Evolutionary conservation across 1,139 yeast species (phyloP).

Genomic region (Debaryomyces robertsiae): DNA sequence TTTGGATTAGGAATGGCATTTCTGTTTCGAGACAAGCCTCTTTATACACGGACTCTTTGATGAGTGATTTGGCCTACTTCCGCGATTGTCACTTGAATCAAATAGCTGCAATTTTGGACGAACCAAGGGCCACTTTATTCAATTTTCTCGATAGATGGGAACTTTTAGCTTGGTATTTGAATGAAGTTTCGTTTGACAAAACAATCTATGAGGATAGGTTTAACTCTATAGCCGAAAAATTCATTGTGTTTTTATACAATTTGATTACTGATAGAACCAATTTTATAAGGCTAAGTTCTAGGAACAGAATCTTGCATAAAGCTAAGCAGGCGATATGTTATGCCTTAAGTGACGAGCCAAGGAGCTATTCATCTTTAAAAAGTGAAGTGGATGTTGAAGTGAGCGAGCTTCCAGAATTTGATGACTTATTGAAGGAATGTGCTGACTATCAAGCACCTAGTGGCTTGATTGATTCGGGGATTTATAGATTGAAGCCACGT

Average conservation of each 20-base stretch:
- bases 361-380: conserved; percentile 53
- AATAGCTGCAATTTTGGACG: conserved; percentile 48
- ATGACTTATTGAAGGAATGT: conserved; percentile 37
- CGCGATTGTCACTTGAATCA: conserved; percentile 64
- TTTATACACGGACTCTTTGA: conserved; percentile 34
- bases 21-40: conserved; percentile 52
- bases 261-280: conserved; percentile 56
- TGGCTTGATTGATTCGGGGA: conserved; percentile 42
- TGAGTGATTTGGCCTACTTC: conserved; percentile 38
- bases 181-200: conserved; percentile 31
- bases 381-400: conserved; percentile 39
- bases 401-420: conserved; percentile 37
- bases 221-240: conserved; percentile 50
- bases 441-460: conserved; percentile 48
- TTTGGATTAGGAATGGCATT: conserved; percentile 89
- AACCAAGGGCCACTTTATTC: conserved; percentile 41
- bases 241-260: conserved; percentile 58
- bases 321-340: conserved; percentile 47
- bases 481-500: conserved; percentile 48
- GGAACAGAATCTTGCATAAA: conserved; percentile 24
- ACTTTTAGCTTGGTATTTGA: conserved; percentile 53
- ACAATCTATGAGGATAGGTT: conserved; percentile 65
- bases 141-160: conserved; percentile 67
- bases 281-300: conserved; percentile 35
- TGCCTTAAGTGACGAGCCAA: conserved; percentile 54